Base-by-base conservation (phyloP, 163 green algal genomes). In the Coccomyxa subellipsoidea region DNA sequence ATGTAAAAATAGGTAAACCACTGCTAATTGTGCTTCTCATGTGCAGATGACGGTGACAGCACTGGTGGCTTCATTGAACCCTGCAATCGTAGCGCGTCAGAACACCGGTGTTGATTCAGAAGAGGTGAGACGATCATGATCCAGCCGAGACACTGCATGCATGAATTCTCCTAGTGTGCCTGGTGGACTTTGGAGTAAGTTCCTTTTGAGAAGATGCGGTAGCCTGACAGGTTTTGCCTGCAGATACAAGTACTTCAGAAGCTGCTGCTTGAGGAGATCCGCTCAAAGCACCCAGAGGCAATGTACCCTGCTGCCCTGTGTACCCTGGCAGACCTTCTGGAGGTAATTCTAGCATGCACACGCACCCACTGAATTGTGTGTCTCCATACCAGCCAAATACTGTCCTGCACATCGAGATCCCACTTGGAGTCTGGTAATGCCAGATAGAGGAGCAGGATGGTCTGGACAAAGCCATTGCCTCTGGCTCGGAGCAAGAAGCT, bases 281-380 rank as follows among this genome's bases (percentile, higher is more conserved):
- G 38, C 6, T n/a, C 35, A 36, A 18, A 81, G 2, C 37, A 77
- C 25, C 80, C 79, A 1, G 37, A 36, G 0, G 76, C 81, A 10
- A 80, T 90, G 59, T 90, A 90, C 71, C 84, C 86, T n/a, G 86
- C 86, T 23, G 84, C 86, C 12, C 38, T 87, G 0, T 85, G 82
- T 38, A 70, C 77, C 6, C 80, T 87, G 69, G 85, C 82, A 59
- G 85, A 89, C 36, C 59, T 89, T 38, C n/a, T 66, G 21, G 85
- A 87, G 82, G 82, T 84, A 59, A 4, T 66, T 54, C n/a, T 36
- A 29, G 1, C 37, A 34, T 40, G 34, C n/a, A n/a, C n/a, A n/a
- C n/a, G n/a, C n/a, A n/a, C n/a, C n/a, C n/a, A n/a, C n/a, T n/a
- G n/a, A n/a, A n/a, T n/a, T n/a, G n/a, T n/a, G n/a, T n/a, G n/a